A percentile compares a stretch with the other conserved stretches of the same genome.
These are phyloP conservation scores for Stenocarpella maydis DNA, from an alignment of 2,329 filamentous ascomycete genomes.

Conservation along the genomic window DNA sequence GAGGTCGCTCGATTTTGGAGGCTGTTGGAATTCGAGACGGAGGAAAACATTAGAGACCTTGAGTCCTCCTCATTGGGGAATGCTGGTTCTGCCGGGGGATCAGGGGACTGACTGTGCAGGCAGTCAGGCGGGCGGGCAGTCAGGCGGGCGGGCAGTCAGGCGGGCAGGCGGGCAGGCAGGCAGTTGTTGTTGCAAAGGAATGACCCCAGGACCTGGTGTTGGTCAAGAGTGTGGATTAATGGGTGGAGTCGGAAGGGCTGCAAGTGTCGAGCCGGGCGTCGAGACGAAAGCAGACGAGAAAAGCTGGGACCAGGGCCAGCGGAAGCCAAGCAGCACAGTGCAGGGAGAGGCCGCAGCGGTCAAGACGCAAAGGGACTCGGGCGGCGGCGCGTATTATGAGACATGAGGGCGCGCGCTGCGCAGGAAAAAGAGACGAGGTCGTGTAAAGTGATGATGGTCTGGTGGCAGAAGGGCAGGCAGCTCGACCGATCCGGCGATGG, in stretches of 20 bases:
- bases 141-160: background rate
- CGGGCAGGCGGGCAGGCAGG: too few species aligned
- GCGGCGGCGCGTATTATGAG: conserved; percentile 21
- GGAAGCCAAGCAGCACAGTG: conserved; percentile 7
- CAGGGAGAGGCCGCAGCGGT: conserved; percentile 19
- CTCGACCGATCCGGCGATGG: conserved; percentile 19
- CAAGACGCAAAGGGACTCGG: conserved; percentile 12
- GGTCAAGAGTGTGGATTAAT: conserved; percentile 31
- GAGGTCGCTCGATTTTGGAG: conserved; percentile 27
- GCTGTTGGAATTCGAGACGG: conserved; percentile 22
- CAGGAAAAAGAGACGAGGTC: conserved; percentile 18
- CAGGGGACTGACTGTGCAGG: background rate
- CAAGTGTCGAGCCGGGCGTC: conserved; percentile 26
- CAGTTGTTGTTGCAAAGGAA: conserved; percentile 6
- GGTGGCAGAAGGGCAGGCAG: background rate
- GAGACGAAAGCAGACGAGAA: conserved; percentile 28
- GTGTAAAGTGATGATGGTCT: conserved; percentile 8
- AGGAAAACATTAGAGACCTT: conserved; percentile 30
- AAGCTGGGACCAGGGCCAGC: conserved; percentile 5
- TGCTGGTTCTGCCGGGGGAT: background rate
- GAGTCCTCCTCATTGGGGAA: conserved; percentile 25
- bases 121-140: background rate
- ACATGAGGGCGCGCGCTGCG: conserved; percentile 30
- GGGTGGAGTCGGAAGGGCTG: conserved; percentile 27
- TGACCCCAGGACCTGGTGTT: conserved; percentile 26